A percentile compares a stretch with the other conserved stretches of the same genome.
Conservation (phyloP, 306 rosid species). For the Begonia fuchsioides region DNA sequence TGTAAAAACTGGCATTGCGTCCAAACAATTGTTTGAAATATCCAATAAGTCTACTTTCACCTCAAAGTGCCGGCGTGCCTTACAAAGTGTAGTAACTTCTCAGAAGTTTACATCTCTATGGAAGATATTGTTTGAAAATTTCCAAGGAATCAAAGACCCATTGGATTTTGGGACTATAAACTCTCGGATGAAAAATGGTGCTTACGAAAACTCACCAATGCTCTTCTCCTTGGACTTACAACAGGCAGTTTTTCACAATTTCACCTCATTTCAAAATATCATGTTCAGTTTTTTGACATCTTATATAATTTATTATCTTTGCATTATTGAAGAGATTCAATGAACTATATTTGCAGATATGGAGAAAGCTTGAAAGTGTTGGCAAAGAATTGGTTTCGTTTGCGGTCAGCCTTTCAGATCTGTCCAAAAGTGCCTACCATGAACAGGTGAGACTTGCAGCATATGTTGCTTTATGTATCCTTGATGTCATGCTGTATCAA, state of each 20-base stretch:
- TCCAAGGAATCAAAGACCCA: slow-evolving; percentile 52
- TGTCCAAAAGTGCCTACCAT: slow-evolving; percentile 49
- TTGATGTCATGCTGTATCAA: slow-evolving; percentile 2
- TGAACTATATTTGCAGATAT: slow-evolving; percentile 33
- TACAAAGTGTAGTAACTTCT: slow-evolving; percentile 43
- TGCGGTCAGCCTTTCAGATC: slow-evolving; percentile 49
- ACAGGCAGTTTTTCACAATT: slow-evolving; percentile 39
- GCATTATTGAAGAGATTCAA: background rate
- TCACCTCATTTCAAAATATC: background rate
- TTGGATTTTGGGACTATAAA: slow-evolving; percentile 55
- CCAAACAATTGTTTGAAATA: slow-evolving; percentile 27
- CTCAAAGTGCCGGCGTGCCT: slow-evolving; percentile 40
- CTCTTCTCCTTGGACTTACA: slow-evolving; percentile 76
- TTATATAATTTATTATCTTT: background rate
- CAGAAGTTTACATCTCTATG: slow-evolving; percentile 57
- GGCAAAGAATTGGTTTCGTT: slow-evolving; percentile 52
- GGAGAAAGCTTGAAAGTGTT: slow-evolving; percentile 59
- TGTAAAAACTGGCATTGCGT: slow-evolving; percentile 26
- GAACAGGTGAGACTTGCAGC: slow-evolving; percentile 40
- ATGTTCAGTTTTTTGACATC: background rate
- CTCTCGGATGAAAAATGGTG: slow-evolving; percentile 58
- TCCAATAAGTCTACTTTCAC: slow-evolving; percentile 20
- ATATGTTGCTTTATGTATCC: slow-evolving; percentile 6
- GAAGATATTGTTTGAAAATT: slow-evolving; percentile 45
- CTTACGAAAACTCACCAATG: slow-evolving; percentile 51